Evolutionary conservation across 495 filamentous ascomycete genomes (phyloP), one percentile per base, ranked within the genome.

Genomic region (Neurospora tetraspora): DNA sequence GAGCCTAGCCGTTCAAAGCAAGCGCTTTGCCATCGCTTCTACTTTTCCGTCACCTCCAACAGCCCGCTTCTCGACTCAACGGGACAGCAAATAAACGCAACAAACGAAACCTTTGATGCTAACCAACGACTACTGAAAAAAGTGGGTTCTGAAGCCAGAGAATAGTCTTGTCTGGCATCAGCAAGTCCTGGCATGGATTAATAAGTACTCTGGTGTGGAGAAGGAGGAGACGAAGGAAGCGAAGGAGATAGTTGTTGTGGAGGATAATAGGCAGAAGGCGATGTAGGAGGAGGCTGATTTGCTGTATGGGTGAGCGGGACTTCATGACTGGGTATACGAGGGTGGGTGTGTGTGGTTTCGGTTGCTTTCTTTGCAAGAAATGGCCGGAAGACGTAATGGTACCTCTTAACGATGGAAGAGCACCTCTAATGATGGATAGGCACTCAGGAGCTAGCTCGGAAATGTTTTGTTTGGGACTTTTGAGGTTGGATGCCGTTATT

Each of bases 61-160:
- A 53, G 6, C 20, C 11, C 20, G 5, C 5, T 23, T 53, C 45
- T 27, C 20, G 6, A 7, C 20, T 3, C 11, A 27, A 59, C 45
- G 47, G 11, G 47, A 7, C 20, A 27, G 7, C 2, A 59, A 59
- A 23, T 20, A 1, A 27, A 12, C 47, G 1, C 12, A 27, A 12
- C 47, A 18, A 43, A 43, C 16, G 16, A 8, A 14, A 23, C 3
- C 18, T 40, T 20, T 61, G 4, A 68, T 73, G 43, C 59, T 38
- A 70, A 47, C 10, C 3, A 71, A 20, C 20, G 47, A 9, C 47
- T 23, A 53, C 45, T 11, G n/a, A 47, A 47, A 45, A 11, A 86
- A 97, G 82, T 98, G 93, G 92, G 94, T 98, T 27, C 77, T 97
- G 59, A 94, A 97, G 77, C 93, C 91, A 3, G 95, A 98, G 79